Base-by-base conservation (phyloP, 1,284 basidiomycete species). In the Xerocomus minutiporus region DNA sequence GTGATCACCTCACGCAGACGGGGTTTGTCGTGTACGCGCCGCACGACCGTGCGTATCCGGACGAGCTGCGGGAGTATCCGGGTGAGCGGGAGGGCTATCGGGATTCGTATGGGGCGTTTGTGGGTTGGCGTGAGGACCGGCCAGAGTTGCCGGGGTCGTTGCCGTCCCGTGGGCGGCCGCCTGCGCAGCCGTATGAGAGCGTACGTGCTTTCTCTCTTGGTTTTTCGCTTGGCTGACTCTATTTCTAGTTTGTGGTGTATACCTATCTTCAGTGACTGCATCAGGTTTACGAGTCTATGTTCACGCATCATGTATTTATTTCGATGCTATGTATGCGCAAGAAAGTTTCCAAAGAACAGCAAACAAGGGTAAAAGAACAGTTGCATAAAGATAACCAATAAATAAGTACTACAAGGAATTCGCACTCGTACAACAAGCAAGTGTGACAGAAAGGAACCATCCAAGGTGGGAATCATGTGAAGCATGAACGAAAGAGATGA, bases 21-120 rank as follows among this genome's bases (percentile, higher is more conserved):
- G 71, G 73, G 45, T 81, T 71, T 57, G 71, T 87, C 54, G 83
- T 88, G 26, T 86, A 82, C 53, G 83, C 82, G 8, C 86, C 86
- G 2, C 67, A 65, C 1, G 64, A 72, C 5, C 62, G 66, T 49
- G 73, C 74, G 23, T 82, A 81, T 58, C 86, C 85, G 2, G 57
- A 62, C 0, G 86, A 88, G 13, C 73, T 88, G 20, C 67, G 71
- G 41, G 67, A 75, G 4, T 86, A 88, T 59, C 86, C 82, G 0
- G 62, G 67, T 5, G 72, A 75, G 46, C 72, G 70, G 20, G 73
- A 75, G 15, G 83, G 80, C 5, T 86, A 80, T 62, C 66, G 62
- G 61, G 74, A 86, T 60, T 75, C 83, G 51, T 60, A 67, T 50
- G 78, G 79, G 4, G 51, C 64, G 15, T 70, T 73, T 38, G 61